These are phyloP conservation scores for Glomus cerebriforme DNA, from an alignment of 192 early-diverging fungal genomes.

Conservation along the genomic window DNA sequence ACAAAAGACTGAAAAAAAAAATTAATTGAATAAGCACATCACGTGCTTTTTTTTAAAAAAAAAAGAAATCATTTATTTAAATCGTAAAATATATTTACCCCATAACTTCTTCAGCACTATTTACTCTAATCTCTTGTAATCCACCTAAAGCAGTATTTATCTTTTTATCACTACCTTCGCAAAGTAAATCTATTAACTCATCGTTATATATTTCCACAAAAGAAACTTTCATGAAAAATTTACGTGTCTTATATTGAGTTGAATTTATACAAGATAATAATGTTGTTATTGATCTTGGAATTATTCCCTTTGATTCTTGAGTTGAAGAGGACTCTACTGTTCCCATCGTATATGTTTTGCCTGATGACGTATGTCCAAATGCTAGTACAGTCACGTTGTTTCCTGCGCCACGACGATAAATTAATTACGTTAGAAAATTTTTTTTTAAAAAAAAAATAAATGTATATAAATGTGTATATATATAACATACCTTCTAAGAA, in stretches of 20 bases:
- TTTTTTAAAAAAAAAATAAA: not conserved
- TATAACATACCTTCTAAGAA: constrained; percentile 49
- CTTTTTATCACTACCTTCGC: constrained; percentile 65
- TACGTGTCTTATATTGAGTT: constrained; percentile 36
- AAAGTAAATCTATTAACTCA: constrained; percentile 88
- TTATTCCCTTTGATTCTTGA: constrained; percentile 56
- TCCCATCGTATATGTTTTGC: constrained; percentile 97
- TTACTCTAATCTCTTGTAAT: constrained; percentile 75
- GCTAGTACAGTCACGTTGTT: constrained; percentile 95
- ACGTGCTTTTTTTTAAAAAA: constrained; percentile 24
- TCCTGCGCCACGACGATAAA: constrained; percentile 45
- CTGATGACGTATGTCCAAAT: constrained; percentile 89
- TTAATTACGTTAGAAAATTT: no score
- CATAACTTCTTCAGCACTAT: constrained; percentile 72
- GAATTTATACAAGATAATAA: constrained; percentile 55
- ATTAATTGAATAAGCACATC: not conserved
- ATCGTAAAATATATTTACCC: constrained; percentile 52
- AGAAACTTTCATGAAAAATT: constrained; percentile 66
- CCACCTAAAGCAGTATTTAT: constrained; percentile 81
- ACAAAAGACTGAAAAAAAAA: constrained; percentile 47
- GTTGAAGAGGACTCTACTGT: constrained; percentile 52
- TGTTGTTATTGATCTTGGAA: constrained; percentile 69
- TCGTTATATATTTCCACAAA: constrained; percentile 98
- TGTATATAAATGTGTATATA: no score
- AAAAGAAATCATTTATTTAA: no score